Evolutionary conservation across 164 flowering plant genomes (phyloP).

Genomic region (Nymphaea colorata): DNA sequence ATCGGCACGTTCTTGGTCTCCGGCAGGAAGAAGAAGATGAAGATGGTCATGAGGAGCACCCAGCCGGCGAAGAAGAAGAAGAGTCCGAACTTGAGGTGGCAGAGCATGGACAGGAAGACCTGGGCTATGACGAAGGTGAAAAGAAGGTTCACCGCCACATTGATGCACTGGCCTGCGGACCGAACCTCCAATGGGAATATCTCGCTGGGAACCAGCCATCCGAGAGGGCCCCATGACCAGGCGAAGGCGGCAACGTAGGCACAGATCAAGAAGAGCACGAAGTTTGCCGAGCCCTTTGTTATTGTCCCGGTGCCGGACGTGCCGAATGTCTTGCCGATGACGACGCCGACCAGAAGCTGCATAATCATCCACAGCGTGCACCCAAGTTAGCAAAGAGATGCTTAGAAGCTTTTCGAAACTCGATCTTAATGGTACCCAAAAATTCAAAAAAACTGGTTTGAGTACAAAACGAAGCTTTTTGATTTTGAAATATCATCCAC

Average conservation of each 20-base stretch:
- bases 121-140: slow-evolving; percentile 18
- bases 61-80: slow-evolving; percentile 15
- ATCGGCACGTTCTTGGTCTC: slow-evolving; percentile 16
- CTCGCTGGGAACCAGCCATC: slow-evolving; percentile 19
- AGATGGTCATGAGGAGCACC: slow-evolving; percentile 12
- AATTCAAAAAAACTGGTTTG: no score
- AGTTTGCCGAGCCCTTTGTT: slow-evolving; percentile 5
- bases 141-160: slow-evolving; percentile 13
- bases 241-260: slow-evolving; percentile 16
- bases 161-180: slow-evolving; percentile 19
- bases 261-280: slow-evolving; percentile 11
- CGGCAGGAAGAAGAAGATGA: slow-evolving; percentile 16
- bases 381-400: neutral
- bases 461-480: no score
- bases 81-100: slow-evolving; percentile 16
- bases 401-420: no score
- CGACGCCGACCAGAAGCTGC: slow-evolving; percentile 7
- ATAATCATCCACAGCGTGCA: neutral
- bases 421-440: no score
- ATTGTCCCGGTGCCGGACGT: slow-evolving; percentile 7
- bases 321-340: slow-evolving; percentile 13
- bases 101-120: slow-evolving; percentile 12
- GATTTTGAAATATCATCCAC: neutral
- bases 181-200: slow-evolving; percentile 16
- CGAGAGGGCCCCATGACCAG: slow-evolving; percentile 20